Percentiles rank a stretch among this genome's conserved stretches.
Evolutionary conservation across 805 yeast species (phyloP).

Genomic region (Candida alai): DNA sequence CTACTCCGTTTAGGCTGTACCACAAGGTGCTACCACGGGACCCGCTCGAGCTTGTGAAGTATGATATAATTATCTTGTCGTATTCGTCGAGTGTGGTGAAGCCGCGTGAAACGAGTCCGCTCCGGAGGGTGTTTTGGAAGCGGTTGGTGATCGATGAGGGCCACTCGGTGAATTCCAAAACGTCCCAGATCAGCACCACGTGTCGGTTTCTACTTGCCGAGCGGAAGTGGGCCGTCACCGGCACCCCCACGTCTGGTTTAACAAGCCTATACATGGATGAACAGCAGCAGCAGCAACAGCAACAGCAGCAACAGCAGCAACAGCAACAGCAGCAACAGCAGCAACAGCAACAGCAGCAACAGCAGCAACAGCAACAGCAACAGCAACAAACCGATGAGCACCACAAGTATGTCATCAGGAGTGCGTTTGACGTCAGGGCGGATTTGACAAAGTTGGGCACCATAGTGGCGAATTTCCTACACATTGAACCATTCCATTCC

Average conservation of each 20-base stretch:
- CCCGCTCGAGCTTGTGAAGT: constrained; percentile 33
- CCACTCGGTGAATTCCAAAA: constrained; percentile 54
- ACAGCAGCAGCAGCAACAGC: constrained; percentile 17
- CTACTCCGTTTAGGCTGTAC: constrained; percentile 14
- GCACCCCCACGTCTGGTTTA: constrained; percentile 72
- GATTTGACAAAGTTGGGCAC: constrained; percentile 54
- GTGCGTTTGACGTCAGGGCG: constrained; percentile 46
- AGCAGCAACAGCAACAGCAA: too few relatives aligned
- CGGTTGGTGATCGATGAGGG: constrained; percentile 74
- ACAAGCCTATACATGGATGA: constrained; percentile 53
- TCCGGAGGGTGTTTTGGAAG: constrained; percentile 57
- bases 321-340: too few relatives aligned
- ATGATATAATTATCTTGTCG: constrained; percentile 53
- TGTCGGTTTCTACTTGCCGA: constrained; percentile 52
- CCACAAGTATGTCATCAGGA: constrained; percentile 43
- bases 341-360: too few relatives aligned
- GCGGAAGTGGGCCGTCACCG: constrained; percentile 70
- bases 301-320: constrained; percentile 7
- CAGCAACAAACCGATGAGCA: constrained; percentile 17
- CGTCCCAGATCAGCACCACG: constrained; percentile 46
- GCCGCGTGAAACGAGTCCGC: constrained; percentile 28
- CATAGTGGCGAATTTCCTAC: constrained; percentile 49
- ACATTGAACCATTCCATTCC: constrained; percentile 55
- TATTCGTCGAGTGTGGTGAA: constrained; percentile 1
- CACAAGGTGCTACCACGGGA: constrained; percentile 18